phyloP scores from a whole-genome alignment of 2,329 filamentous ascomycete species.

The Ophiostoma montium region DNA sequence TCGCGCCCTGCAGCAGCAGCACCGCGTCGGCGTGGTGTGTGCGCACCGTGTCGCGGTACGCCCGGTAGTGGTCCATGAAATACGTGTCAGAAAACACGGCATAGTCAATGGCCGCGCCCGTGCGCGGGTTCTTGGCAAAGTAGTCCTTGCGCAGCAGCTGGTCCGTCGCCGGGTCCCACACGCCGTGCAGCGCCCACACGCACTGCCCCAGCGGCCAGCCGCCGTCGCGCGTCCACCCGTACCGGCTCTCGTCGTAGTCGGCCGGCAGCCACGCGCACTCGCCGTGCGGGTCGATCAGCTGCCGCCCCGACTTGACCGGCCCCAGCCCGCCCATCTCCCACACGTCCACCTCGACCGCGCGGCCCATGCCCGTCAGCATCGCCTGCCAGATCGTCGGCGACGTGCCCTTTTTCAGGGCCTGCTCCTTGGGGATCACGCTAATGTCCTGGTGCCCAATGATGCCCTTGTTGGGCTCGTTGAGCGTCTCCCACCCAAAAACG shows the following conservation, averaged over 20 bases:
- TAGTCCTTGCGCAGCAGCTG: conserved; percentile 72
- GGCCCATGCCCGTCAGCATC: conserved; percentile 78
- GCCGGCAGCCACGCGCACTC: conserved; percentile 69
- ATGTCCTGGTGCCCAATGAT: conserved; percentile 74
- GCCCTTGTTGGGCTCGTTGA: conserved; percentile 90
- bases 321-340: conserved; percentile 93
- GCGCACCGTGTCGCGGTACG: conserved; percentile 61
- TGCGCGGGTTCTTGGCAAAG: conserved; percentile 65
- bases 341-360: conserved; percentile 75
- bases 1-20: conserved; percentile 81
- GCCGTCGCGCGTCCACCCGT: conserved; percentile 79
- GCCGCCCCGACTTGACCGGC: conserved; percentile 74
- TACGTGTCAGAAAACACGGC: conserved; percentile 81
- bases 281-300: conserved; percentile 77
- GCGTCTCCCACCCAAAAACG: conserved; percentile 87
- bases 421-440: conserved; percentile 66
- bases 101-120: conserved; percentile 62
- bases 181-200: conserved; percentile 89
- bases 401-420: conserved; percentile 84
- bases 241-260: conserved; percentile 74
- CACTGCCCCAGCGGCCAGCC: conserved; percentile 91
- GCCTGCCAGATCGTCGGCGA: conserved; percentile 91
- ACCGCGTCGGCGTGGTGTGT: conserved; percentile 65
- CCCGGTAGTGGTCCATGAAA: conserved; percentile 75
- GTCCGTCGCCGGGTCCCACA: conserved; percentile 78